Base-by-base conservation (phyloP, 2,329 filamentous ascomycete genomes). In the Diaporthe vaccinii region DNA sequence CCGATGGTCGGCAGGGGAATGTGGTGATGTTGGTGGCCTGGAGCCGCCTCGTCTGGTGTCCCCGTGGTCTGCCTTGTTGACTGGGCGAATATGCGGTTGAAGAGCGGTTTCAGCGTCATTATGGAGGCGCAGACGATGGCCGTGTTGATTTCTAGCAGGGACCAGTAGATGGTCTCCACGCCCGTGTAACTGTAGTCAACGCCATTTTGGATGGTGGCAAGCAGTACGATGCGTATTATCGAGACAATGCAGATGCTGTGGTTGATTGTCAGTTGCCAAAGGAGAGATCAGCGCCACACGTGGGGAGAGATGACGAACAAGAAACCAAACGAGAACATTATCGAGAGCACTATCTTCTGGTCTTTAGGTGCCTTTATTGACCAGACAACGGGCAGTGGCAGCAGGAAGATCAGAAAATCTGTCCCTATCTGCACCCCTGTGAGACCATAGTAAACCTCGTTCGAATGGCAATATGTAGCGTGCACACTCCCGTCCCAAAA, bases 81-180 rank as follows among this genome's bases (percentile, higher is more conserved):
- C 12, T 72, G 36, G 3, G 70, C 67, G 77, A 84, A 79, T 51
- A 83, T 78, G 6, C 82, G 77, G 31, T 62, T 71, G 17, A 78
- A 28, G 3, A 81, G 49, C 1, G 79, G 81, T 51, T 78, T 79
- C 49, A 81, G 75, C 2, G 80, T 81, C 74, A 79, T 80, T 41
- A 81, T 59, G 46, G 80, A 81, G 3, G 79, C 79, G 74, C 80
- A 82, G 4, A 81, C 77, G 28, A 82, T 78, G 74, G 79, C 78
- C 5, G 75, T 78, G 73, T 82, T 80, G n/a, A 79, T 53, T 41
- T 82, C 80, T 69, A 80, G 76, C 12, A 75, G 70, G 2, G 80
- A 78, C 81, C 80, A 82, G 68, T 78, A 76, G 9, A 78, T 77
- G 2, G 80, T 78, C 36, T 73, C 69, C 1, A 78, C 71, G 25